Base-by-base conservation (phyloP, 1,284 basidiomycete genomes). In the Afroboletus lepidellus region DNA sequence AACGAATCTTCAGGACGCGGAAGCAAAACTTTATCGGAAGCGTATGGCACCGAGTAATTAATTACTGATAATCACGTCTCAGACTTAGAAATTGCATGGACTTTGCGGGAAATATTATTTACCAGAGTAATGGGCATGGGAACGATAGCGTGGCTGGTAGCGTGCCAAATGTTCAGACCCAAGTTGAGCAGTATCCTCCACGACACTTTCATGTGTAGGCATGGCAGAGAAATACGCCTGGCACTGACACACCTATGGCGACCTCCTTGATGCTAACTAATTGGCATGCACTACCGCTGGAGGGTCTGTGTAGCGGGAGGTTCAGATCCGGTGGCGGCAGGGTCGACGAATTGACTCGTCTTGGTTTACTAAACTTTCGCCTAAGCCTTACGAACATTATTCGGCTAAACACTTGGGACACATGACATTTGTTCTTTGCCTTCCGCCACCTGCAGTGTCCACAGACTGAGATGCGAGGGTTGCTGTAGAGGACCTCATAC, bases 391-490 rank as follows among this genome's bases (percentile, higher is more conserved):
- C 61, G 48, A 41, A 49, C 13, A 24, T 32, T 15, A 5, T 33
- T 48, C 55, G 49, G 51, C 21, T 57, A 42, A 24, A 41, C 33
- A 20, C 46, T 42, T 41, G 34, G 38, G 20, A 24, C 32, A 2
- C 5, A 42, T 45, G 45, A 23, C 27, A 16, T n/a, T 11, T 13
- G 38, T 42, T 52, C 38, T 57, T 62, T 43, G 55, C 51, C 42
- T 60, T 55, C 46, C 27, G n/a, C 52, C 15, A 15, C 25, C 12
- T 33, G 33, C 38, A n/a, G n/a, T n/a, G n/a, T n/a, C n/a, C n/a
- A 15, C 52, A 49, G 36, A 6, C 43, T 43, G 50, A 13, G 36
- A 61, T 61, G 62, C 37, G 27, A 46, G 27, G 25, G 20, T 24
- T 37, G 16, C 33, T 39, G 46, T 65, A 61, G 48, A n/a, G 27